Evolutionary conservation across 2,329 filamentous ascomycete species (phyloP), one percentile per base, ranked within the genome.

Genomic region (Nothophaeocryptopus gaeumannii): DNA sequence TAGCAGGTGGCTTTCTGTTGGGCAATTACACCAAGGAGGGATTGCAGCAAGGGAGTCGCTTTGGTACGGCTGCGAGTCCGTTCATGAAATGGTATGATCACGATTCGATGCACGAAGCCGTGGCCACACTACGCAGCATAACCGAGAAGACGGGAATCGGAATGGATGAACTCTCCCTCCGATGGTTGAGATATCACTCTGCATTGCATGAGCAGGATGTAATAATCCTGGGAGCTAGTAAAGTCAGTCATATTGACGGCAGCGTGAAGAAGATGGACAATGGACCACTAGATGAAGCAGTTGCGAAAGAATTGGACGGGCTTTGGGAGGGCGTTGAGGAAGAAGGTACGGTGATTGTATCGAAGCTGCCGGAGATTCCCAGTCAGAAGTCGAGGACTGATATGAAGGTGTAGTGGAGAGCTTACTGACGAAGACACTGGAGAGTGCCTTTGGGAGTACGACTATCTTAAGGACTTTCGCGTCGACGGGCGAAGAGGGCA

Each of bases 111-210:
- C 72, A 75, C 50, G 63, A 69, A 51, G 71, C 70, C 9, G 49
- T 77, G 36, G 70, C 72, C 39, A 50, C 67, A 8, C 46, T 74
- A 33, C 58, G 67, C 41, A 48, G 60, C 2, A 59, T 61, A 20
- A 58, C 64, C 0, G 58, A 59, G 54, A 70, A 69, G 57, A 63
- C 72, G 51, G 63, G 64, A 1, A 15, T 77, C 26, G 71, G 67
- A 0, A 58, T 70, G 51, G 63, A 66, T 0, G 72, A 76, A 54
- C 63, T 67, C 50, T 71, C 71, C 1, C 49, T 76, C 45, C 53
- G 74, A 15, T 77, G 74, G 74, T 57, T 70, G 13, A 56, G 59
- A 2, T 69, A 76, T 60, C 73, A 77, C 51, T 72, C 66, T 3
- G 31, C 51, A 13, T 41, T 72, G 33, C 58, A 57, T n/a, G 39